These are phyloP conservation scores for Calonectria pauciramosa DNA, from an alignment of 2,329 filamentous ascomycete genomes.

Conservation along the genomic window DNA sequence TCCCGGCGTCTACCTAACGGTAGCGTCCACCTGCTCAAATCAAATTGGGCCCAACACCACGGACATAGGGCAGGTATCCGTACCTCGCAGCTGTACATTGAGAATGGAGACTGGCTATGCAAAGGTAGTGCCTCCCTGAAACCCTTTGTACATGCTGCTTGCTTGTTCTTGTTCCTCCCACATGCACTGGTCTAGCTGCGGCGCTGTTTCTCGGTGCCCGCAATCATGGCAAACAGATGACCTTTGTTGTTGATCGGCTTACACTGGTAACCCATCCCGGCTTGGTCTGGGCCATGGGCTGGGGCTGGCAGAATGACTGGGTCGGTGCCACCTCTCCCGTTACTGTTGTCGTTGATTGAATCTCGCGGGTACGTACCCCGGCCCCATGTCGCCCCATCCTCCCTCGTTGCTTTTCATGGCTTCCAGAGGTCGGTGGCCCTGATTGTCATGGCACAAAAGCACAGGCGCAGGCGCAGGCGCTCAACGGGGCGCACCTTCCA, in stretches of 20 bases:
- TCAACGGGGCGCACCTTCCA: conserved; percentile 4
- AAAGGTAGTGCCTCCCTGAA: conserved; percentile 8
- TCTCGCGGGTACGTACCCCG: conserved; percentile 3
- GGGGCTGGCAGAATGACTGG: conserved; percentile 13
- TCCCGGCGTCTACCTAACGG: conserved; percentile 11
- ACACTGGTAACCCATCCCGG: conserved; percentile 2
- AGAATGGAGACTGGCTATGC: not conserved
- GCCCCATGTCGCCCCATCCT: conserved; percentile 8
- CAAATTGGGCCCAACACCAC: conserved; percentile 12
- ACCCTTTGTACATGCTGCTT: not conserved
- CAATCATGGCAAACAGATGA: not conserved
- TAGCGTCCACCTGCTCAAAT: conserved; percentile 7
- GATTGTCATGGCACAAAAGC: conserved; percentile 6
- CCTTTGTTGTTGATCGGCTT: not conserved
- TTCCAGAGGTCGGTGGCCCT: not conserved
- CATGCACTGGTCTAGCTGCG: not conserved
- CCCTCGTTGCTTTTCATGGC: conserved; percentile 12
- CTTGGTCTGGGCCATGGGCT: conserved; percentile 11
- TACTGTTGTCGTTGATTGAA: conserved; percentile 1
- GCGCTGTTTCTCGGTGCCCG: not conserved
- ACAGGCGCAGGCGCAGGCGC: not conserved
- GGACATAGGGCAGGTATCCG: conserved; percentile 12
- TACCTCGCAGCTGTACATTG: not conserved
- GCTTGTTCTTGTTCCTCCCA: not conserved
- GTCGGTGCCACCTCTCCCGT: conserved; percentile 22